Evolutionary conservation across 2,329 filamentous ascomycete species (phyloP), one percentile per base, ranked within the genome.

Genomic region (Huntiella savannae): DNA sequence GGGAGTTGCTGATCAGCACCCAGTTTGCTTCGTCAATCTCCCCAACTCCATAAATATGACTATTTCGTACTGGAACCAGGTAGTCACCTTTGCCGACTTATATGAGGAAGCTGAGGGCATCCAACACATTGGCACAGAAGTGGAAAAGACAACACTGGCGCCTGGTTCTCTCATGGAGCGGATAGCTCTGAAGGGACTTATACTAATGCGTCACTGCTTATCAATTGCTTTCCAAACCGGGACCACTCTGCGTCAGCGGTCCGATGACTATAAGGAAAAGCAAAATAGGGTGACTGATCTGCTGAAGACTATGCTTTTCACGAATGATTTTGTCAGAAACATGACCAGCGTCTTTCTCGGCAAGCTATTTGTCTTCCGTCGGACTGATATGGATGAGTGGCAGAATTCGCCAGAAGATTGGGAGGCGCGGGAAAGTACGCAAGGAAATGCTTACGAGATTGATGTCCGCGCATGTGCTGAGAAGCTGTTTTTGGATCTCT

Each of bases 391-490:
- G 1, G 77, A 85, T 51, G 81, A 85, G 49, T 98, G 91, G 91
- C 81, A 92, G 57, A 81, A 92, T 56, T 86, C 94, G 49, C 85
- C 88, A 0, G 85, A 98, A 59, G 86, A 92, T 46, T 98, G 91
- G 87, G 88, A 95, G 60, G 79, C 82, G 52, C 77, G 80, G 55
- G 86, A 95, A 64, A 85, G 92, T 55, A 82, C 79, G 50, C 75
- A 83, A 49, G 78, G 82, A 33, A 82, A 85, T 54, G 83, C 82
- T 1, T 96, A 82, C 71, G 86, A 96, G 56, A 95, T 87, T 65
- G 83, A 88, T 49, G 79, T 96, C 45, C 77, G 88, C 32, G 84
- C 87, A 2, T 96, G 88, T 58, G 80, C 91, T 0, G 91, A 98
- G 61, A 92, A 87, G 60, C 69, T 98, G 11, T 94, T 96, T 61